Percentiles rank a stretch among this genome's conserved stretches.
phyloP scores from a whole-genome alignment of 2,329 filamentous ascomycete genomes.

The Cladosporium sp. region DNA sequence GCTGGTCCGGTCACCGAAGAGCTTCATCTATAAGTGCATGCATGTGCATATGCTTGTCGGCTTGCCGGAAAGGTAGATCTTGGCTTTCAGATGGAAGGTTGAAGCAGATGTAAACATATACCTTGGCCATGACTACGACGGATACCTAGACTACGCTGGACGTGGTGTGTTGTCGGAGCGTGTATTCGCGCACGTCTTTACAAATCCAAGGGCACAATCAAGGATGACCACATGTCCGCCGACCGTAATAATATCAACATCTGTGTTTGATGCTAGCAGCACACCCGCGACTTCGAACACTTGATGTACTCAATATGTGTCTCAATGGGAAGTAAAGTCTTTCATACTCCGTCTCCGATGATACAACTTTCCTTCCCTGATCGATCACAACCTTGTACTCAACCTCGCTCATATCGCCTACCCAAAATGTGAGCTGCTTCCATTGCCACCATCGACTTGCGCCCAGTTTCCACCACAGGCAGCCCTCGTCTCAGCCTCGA shows the following conservation, averaged over 20 bases:
- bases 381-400: neutral
- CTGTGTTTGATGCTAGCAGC: neutral
- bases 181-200: neutral
- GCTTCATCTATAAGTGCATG: neutral
- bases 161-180: neutral
- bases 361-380: no score
- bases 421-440: no score
- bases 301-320: neutral
- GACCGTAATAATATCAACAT: neutral
- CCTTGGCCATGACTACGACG: neutral
- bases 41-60: neutral
- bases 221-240: neutral
- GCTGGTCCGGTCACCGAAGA: neutral
- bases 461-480: no score
- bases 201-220: neutral
- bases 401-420: no score
- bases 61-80: neutral
- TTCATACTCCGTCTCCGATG: no score
- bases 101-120: neutral
- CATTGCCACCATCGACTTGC: no score
- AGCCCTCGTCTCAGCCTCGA: no score
- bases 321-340: neutral
- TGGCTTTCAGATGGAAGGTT: neutral
- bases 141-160: neutral
- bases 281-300: neutral